Conservation (phyloP, 164 flowering plant species). For the Vitis riparia region DNA sequence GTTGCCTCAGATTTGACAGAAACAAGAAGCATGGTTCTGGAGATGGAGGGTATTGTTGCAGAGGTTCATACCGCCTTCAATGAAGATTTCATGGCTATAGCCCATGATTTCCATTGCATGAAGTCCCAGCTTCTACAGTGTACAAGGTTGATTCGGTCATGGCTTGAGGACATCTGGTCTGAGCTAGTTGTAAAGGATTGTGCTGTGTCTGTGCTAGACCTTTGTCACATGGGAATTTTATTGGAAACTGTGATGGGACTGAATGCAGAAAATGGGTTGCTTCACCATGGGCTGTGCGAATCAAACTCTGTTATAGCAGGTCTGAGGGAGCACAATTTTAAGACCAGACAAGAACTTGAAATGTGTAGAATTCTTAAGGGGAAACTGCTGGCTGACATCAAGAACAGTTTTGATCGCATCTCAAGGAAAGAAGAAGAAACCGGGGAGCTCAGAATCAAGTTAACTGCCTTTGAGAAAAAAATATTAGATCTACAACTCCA, state of each 20-base stretch:
- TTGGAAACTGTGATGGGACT: slow-evolving; percentile 75
- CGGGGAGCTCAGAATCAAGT: slow-evolving; percentile 48
- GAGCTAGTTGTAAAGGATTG: slow-evolving; percentile 82
- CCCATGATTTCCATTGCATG: slow-evolving; percentile 42
- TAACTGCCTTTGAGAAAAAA: slow-evolving; percentile 62
- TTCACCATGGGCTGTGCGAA: slow-evolving; percentile 72
- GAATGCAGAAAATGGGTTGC: slow-evolving; percentile 87
- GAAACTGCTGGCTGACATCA: slow-evolving; percentile 76
- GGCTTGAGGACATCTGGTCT: slow-evolving; percentile 88
- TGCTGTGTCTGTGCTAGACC: slow-evolving; percentile 79
- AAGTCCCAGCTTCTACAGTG: slow-evolving; percentile 51
- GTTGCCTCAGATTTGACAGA: slow-evolving; percentile 33
- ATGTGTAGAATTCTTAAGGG: slow-evolving; percentile 68
- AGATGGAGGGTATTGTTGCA: slow-evolving; percentile 46
- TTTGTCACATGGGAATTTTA: slow-evolving; percentile 85
- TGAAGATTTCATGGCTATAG: slow-evolving; percentile 41
- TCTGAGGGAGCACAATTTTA: slow-evolving; percentile 64
- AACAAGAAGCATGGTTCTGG: slow-evolving; percentile 35
- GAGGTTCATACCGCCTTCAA: slow-evolving; percentile 32
- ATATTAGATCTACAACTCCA: slow-evolving; percentile 67
- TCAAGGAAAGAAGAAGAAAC: slow-evolving; percentile 71
- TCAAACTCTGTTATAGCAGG: slow-evolving; percentile 60
- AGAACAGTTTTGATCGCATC: slow-evolving; percentile 66
- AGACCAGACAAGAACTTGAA: slow-evolving; percentile 69
- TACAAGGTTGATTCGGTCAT: slow-evolving; percentile 42